Percentiles rank a stretch among this genome's conserved stretches.
phyloP scores from a whole-genome alignment of 495 filamentous ascomycete genomes.

The Penicillium maclennaniae region DNA sequence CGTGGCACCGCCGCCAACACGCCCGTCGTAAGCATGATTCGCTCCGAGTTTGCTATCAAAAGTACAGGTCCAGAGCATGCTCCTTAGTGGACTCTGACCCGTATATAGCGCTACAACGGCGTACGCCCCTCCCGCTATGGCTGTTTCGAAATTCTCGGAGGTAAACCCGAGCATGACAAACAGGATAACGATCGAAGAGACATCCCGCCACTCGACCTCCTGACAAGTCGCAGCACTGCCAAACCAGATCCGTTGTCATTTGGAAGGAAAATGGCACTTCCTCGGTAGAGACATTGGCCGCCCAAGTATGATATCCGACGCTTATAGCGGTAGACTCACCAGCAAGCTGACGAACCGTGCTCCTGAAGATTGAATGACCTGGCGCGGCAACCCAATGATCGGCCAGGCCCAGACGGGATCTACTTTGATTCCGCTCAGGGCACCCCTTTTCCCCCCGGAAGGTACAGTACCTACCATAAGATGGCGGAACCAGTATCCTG shows the following conservation, averaged over 20 bases:
- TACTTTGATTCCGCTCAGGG: conserved; percentile 12
- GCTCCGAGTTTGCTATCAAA: conserved; percentile 4
- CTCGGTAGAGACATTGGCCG: not conserved
- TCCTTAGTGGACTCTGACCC: conserved; percentile 5
- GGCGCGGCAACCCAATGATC: conserved; percentile 9
- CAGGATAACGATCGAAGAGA: not conserved
- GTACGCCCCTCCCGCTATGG: conserved; percentile 25
- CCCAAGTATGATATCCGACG: conserved; percentile 3
- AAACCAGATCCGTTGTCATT: not conserved
- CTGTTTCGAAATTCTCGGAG: conserved; percentile 5
- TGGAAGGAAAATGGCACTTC: not conserved
- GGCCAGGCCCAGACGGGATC: conserved; percentile 9
- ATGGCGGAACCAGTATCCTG: conserved; percentile 5
- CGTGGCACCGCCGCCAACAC: conserved; percentile 7
- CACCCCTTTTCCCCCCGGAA: too few species aligned
- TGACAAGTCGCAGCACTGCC: conserved; percentile 6
- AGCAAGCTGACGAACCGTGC: conserved; percentile 1
- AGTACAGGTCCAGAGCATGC: conserved; percentile 2
- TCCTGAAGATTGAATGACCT: conserved; percentile 2
- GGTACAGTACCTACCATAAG: conserved; percentile 5
- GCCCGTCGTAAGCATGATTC: conserved; percentile 6
- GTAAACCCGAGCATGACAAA: conserved; percentile 1
- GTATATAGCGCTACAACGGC: conserved; percentile 15
- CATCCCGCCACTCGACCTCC: conserved; percentile 7
- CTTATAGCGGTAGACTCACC: conserved; percentile 1